Evolutionary conservation across 2,329 filamentous ascomycete species (phyloP).

Genomic region (Venturia carpophila): DNA sequence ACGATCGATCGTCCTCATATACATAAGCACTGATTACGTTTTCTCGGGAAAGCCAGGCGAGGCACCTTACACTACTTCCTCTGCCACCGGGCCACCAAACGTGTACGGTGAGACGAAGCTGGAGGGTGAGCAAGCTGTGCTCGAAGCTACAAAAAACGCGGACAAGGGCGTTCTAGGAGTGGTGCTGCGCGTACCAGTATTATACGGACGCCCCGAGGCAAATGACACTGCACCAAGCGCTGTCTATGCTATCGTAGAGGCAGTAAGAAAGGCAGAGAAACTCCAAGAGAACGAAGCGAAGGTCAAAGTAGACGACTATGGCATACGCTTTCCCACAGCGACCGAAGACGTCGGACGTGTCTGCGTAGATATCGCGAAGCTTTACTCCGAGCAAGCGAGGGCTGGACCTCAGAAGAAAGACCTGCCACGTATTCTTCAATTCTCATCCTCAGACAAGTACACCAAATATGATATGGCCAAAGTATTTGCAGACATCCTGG

Average conservation of each 20-base stretch:
- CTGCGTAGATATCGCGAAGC: slow-evolving; percentile 62
- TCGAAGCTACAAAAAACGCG: slow-evolving; percentile 45
- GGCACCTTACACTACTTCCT: slow-evolving; percentile 67
- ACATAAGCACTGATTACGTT: slow-evolving; percentile 78
- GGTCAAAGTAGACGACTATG: slow-evolving; percentile 80
- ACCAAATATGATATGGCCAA: slow-evolving; percentile 89
- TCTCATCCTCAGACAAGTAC: slow-evolving; percentile 75
- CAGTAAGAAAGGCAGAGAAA: slow-evolving; percentile 65
- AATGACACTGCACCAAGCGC: slow-evolving; percentile 60
- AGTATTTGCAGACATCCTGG: slow-evolving; percentile 70
- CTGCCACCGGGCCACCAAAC: slow-evolving; percentile 63
- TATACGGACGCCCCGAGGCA: slow-evolving; percentile 71
- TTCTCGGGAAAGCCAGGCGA: slow-evolving; percentile 68
- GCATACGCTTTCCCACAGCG: slow-evolving; percentile 76
- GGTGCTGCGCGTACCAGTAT: slow-evolving; percentile 70
- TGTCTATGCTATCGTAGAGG: slow-evolving; percentile 71
- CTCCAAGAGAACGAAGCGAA: slow-evolving; percentile 38
- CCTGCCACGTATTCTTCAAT: slow-evolving; percentile 69
- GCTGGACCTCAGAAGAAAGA: slow-evolving; percentile 35
- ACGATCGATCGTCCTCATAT: slow-evolving; percentile 58
- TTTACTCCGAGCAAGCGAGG: slow-evolving; percentile 48
- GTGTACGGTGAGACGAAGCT: slow-evolving; percentile 68
- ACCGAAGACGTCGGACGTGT: slow-evolving; percentile 80
- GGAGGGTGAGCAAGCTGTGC: slow-evolving; percentile 61
- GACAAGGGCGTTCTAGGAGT: slow-evolving; percentile 43